phyloP scores from a whole-genome alignment of 2,329 filamentous ascomycete genomes.

The Cladophialophora yegresii region DNA sequence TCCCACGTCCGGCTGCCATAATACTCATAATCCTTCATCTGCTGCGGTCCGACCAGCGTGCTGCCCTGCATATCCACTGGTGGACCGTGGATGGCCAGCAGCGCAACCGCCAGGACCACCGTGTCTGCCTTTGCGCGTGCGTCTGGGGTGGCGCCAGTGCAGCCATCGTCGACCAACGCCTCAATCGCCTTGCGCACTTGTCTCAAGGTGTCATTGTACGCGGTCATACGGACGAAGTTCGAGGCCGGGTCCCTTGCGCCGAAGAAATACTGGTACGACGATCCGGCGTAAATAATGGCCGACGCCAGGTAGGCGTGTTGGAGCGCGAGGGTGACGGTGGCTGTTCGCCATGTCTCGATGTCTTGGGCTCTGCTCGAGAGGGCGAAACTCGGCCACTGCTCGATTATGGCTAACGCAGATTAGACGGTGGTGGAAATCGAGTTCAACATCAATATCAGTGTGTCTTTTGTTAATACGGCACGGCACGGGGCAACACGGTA shows the following conservation, averaged over 20 bases:
- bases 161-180: not conserved
- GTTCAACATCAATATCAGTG: not conserved
- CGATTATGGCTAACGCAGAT: slow-evolving; percentile 18
- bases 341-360: slow-evolving; percentile 20
- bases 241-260: slow-evolving; percentile 9
- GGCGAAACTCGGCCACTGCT: slow-evolving; percentile 26
- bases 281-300: slow-evolving; percentile 22
- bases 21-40: slow-evolving; percentile 18
- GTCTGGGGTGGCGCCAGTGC: not conserved
- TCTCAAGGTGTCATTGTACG: slow-evolving; percentile 17
- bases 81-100: slow-evolving; percentile 21
- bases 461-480: not conserved
- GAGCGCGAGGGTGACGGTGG: slow-evolving; percentile 13
- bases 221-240: slow-evolving; percentile 12
- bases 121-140: slow-evolving; percentile 5
- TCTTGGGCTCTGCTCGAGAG: slow-evolving; percentile 12
- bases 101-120: slow-evolving; percentile 22
- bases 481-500: too few relatives aligned
- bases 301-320: slow-evolving; percentile 18
- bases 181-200: slow-evolving; percentile 15
- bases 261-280: slow-evolving; percentile 24
- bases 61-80: not conserved
- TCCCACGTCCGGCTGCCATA: slow-evolving; percentile 20
- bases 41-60: not conserved
- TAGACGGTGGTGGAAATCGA: not conserved